Conservation (phyloP, 2,329 filamentous ascomycete genomes). For the Tolypocladium nubicola region DNA sequence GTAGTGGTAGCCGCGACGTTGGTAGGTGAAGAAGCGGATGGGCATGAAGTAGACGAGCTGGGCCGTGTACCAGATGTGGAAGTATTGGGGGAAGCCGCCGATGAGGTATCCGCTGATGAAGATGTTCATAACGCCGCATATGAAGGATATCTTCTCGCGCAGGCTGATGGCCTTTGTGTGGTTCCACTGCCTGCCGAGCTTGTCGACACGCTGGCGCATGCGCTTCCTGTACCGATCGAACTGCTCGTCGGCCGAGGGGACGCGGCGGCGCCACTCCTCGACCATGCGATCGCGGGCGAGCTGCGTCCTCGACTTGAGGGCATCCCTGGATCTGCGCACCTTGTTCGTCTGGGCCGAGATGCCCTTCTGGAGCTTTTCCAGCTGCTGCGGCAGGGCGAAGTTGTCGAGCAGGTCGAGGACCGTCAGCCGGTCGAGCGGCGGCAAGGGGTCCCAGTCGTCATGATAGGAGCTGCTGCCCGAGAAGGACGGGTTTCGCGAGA, state of each 20-base stretch:
- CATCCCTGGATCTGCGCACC: conserved; percentile 73
- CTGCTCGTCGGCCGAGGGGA: conserved; percentile 84
- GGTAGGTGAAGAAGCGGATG: conserved; percentile 85
- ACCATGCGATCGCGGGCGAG: conserved; percentile 82
- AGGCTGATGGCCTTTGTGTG: conserved; percentile 80
- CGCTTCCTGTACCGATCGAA: conserved; percentile 81
- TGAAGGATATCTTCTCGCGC: conserved; percentile 92
- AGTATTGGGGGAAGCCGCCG: conserved; percentile 72
- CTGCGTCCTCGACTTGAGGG: conserved; percentile 62
- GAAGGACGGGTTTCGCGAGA: conserved; percentile 72
- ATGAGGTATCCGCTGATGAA: conserved; percentile 94
- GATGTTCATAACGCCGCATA: conserved; percentile 92
- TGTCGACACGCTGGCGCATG: conserved; percentile 83
- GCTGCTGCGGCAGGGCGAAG: conserved; percentile 75
- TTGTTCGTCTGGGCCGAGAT: conserved; percentile 76
- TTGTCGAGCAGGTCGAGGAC: conserved; percentile 94
- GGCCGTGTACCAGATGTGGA: conserved; percentile 84
- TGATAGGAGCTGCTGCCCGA: conserved; percentile 79
- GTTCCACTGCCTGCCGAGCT: conserved; percentile 75
- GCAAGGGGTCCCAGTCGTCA: conserved; percentile 78
- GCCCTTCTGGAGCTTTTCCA: conserved; percentile 82
- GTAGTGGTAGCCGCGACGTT: conserved; percentile 87
- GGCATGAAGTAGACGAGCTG: conserved; percentile 96
- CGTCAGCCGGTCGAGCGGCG: conserved; percentile 79
- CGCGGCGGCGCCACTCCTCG: conserved; percentile 80